Evolutionary conservation across 441 rosid species (phyloP).

Genomic region (Gossypium laxum): DNA sequence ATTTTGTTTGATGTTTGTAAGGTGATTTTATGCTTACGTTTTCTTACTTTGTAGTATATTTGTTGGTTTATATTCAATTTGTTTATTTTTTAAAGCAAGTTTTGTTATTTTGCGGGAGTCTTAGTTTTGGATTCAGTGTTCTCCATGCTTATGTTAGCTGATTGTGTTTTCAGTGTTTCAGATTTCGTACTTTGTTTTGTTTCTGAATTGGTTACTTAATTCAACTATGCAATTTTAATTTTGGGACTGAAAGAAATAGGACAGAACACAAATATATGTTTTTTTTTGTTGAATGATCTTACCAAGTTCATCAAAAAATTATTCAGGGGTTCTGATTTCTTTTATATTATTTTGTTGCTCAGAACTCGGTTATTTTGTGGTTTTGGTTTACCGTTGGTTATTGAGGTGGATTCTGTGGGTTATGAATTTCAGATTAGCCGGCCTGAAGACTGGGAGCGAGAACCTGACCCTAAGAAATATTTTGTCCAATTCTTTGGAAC

Average conservation of each 20-base stretch:
- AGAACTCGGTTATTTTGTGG: constrained; percentile 4
- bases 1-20: not conserved
- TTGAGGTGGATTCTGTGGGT: constrained; percentile 21
- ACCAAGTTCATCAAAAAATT: not conserved
- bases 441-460: constrained; percentile 79
- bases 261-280: not conserved
- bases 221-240: not conserved
- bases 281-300: not conserved
- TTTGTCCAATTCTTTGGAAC: constrained; percentile 96
- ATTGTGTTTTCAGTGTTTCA: not conserved
- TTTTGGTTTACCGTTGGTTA: constrained; percentile 6
- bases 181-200: not conserved
- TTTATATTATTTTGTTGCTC: not conserved
- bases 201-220: not conserved
- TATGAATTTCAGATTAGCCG: constrained; percentile 60
- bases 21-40: not conserved
- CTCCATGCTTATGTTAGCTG: not conserved
- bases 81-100: not conserved
- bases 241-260: not conserved
- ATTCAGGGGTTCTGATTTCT: not conserved
- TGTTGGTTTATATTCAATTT: not conserved
- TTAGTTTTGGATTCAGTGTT: not conserved
- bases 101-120: not conserved
- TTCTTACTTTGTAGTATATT: not conserved
- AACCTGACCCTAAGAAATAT: constrained; percentile 75